Percentiles rank a stretch among this genome's conserved stretches.
Evolutionary conservation across 2,329 filamentous ascomycete genomes (phyloP).

Genomic region (Claviceps fusiformis): DNA sequence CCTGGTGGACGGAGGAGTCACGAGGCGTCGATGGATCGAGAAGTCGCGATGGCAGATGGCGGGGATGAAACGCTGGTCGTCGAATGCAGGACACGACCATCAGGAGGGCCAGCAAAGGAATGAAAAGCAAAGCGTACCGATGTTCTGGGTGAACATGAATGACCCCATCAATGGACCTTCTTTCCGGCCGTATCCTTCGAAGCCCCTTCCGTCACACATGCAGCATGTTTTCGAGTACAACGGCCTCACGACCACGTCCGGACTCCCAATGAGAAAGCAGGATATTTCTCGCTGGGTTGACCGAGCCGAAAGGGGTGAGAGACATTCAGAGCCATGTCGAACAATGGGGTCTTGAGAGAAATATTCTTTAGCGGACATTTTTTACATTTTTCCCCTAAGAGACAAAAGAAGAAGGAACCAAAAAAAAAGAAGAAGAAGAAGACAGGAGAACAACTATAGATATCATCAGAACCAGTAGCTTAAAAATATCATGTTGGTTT

Average conservation of each 20-base stretch:
- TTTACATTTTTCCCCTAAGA: no score
- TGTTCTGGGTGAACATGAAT: constrained; percentile 35
- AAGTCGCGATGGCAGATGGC: constrained; percentile 15
- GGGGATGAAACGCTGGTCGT: background rate
- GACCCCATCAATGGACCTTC: constrained; percentile 33
- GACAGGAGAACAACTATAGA: background rate
- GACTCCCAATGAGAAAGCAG: background rate
- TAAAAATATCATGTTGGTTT: background rate
- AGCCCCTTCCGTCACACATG: constrained; percentile 38
- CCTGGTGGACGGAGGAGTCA: constrained; percentile 32
- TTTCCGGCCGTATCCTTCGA: constrained; percentile 35
- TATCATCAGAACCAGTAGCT: background rate
- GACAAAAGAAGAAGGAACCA: no score
- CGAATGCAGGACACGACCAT: background rate
- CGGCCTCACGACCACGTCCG: background rate
- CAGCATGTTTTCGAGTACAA: constrained; percentile 9
- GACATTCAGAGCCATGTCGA: constrained; percentile 3
- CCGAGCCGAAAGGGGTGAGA: background rate
- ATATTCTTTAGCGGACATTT: background rate
- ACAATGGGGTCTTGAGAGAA: background rate
- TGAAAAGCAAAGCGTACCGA: constrained; percentile 12
- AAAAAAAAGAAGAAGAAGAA: background rate
- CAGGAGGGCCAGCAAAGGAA: constrained; percentile 9
- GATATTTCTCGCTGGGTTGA: background rate
- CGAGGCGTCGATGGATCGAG: constrained; percentile 23